These are phyloP conservation scores for Cercospora sp. DNA, from an alignment of 2,329 filamentous ascomycete genomes.

Conservation along the genomic window DNA sequence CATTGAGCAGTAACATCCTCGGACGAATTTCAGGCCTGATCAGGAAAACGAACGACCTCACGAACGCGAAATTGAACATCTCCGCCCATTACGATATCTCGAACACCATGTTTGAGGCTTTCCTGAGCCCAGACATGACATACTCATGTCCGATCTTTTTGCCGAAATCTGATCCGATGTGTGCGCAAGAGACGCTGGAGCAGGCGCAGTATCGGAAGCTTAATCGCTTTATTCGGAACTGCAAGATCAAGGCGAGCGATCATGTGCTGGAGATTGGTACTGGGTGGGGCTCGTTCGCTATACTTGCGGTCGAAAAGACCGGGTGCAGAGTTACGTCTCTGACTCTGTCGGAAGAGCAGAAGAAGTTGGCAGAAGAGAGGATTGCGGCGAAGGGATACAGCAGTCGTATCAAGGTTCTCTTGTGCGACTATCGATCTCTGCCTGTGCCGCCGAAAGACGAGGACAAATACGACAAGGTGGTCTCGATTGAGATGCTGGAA, in stretches of 20 bases:
- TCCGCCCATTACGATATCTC: conserved; percentile 74
- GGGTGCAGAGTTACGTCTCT: conserved; percentile 69
- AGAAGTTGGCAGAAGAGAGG: conserved; percentile 64
- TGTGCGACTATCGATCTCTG: conserved; percentile 68
- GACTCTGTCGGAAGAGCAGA: conserved; percentile 69
- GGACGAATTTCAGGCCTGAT: conserved; percentile 58
- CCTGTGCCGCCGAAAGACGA: conserved; percentile 46
- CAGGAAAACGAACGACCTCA: conserved; percentile 49
- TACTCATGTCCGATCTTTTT: conserved; percentile 72
- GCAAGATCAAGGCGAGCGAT: conserved; percentile 62
- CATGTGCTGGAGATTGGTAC: conserved; percentile 75
- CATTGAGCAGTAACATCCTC: conserved; percentile 60
- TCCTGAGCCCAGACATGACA: conserved; percentile 73
- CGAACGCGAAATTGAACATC: conserved; percentile 63
- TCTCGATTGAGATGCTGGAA: conserved; percentile 78
- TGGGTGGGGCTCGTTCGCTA: conserved; percentile 73
- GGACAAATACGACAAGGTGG: conserved; percentile 64
- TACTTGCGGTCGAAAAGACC: conserved; percentile 64
- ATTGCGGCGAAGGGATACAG: conserved; percentile 62
- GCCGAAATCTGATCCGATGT: conserved; percentile 43
- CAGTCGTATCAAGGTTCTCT: conserved; percentile 62
- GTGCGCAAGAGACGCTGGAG: conserved; percentile 59
- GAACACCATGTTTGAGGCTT: conserved; percentile 74
- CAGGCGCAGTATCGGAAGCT: conserved; percentile 68
- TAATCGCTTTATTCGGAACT: conserved; percentile 64